Evolutionary conservation across 768 basidiomycete genomes (phyloP).

Genomic region (Serpula lacrymans): DNA sequence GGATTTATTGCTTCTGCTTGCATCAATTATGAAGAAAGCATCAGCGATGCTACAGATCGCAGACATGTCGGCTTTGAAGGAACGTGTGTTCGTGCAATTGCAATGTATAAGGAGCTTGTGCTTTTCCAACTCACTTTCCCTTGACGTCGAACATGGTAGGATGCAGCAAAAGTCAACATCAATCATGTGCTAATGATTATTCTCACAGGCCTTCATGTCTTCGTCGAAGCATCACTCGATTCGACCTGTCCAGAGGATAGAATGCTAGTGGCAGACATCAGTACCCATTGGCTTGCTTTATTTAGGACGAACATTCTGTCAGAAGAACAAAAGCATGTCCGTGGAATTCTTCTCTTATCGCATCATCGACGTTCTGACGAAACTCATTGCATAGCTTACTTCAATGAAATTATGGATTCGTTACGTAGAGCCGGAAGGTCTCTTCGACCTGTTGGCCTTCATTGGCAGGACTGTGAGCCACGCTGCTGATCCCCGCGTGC

Average conservation of each 20-base stretch:
- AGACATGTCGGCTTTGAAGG: conserved; percentile 38
- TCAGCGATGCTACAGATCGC: conserved; percentile 19
- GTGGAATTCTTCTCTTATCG: conserved; percentile 5
- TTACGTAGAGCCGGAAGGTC: conserved; percentile 42
- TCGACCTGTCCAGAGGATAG: conserved; percentile 34
- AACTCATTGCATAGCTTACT: conserved; percentile 1
- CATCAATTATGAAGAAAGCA: conserved; percentile 32
- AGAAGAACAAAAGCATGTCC: conserved; percentile 8
- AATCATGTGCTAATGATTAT: conserved; percentile 2
- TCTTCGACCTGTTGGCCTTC: conserved; percentile 44
- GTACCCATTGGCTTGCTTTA: conserved; percentile 38
- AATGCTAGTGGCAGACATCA: conserved; percentile 36
- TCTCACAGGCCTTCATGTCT: conserved; percentile 35
- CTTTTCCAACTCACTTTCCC: conserved; percentile 21
- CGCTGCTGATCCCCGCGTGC: conserved; percentile 3
- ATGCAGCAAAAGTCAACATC: too few species aligned
- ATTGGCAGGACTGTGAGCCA: conserved; percentile 16
- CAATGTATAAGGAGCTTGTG: conserved; percentile 33
- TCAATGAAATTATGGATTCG: conserved; percentile 48
- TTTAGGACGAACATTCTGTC: conserved; percentile 13
- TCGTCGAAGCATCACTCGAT: conserved; percentile 41
- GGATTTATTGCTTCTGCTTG: conserved; percentile 37
- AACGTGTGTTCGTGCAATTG: conserved; percentile 32
- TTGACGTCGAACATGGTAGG: conserved; percentile 33
- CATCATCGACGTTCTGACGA: conserved; percentile 10